These are phyloP conservation scores for Blastobotrys raffinosifermentans DNA, from an alignment of 1,139 yeast genomes.

Conservation along the genomic window DNA sequence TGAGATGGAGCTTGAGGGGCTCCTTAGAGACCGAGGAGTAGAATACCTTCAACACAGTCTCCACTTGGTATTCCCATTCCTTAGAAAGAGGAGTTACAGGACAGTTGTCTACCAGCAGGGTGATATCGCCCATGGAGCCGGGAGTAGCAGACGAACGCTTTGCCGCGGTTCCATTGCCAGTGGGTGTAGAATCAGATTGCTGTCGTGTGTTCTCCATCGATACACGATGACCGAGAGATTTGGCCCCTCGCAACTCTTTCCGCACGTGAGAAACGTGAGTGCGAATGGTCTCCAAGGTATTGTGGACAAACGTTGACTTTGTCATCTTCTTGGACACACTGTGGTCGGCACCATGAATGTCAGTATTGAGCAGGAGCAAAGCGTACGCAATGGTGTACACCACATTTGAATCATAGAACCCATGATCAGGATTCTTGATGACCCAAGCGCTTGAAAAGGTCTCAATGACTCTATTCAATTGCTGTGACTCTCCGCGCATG, in stretches of 20 bases:
- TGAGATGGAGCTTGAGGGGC: conserved; percentile 24
- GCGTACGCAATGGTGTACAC: conserved; percentile 71
- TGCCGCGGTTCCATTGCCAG: not conserved
- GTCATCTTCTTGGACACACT: conserved; percentile 33
- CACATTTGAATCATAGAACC: conserved; percentile 53
- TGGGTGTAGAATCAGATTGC: conserved; percentile 2
- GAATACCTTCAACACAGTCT: conserved; percentile 23
- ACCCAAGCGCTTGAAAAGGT: conserved; percentile 65
- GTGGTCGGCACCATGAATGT: conserved; percentile 33
- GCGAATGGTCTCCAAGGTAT: conserved; percentile 25
- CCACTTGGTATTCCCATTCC: conserved; percentile 28
- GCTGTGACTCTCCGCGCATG: conserved; percentile 78
- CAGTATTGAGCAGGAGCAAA: conserved; percentile 56
- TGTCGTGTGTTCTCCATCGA: conserved; percentile 1
- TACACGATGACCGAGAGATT: not conserved
- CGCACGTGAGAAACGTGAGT: conserved; percentile 10
- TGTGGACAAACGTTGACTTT: conserved; percentile 26
- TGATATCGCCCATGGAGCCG: conserved; percentile 16
- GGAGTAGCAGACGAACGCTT: conserved; percentile 9
- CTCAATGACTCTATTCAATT: conserved; percentile 66
- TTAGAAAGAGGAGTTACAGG: conserved; percentile 17
- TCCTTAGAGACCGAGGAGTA: conserved; percentile 27
- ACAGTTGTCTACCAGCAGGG: conserved; percentile 21
- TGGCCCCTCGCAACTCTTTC: not conserved
- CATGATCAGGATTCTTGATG: conserved; percentile 39